Evolutionary conservation across 202 grass and related monocot genomes (phyloP), one percentile per base, ranked within the genome.

Genomic region (Zizania palustris): DNA sequence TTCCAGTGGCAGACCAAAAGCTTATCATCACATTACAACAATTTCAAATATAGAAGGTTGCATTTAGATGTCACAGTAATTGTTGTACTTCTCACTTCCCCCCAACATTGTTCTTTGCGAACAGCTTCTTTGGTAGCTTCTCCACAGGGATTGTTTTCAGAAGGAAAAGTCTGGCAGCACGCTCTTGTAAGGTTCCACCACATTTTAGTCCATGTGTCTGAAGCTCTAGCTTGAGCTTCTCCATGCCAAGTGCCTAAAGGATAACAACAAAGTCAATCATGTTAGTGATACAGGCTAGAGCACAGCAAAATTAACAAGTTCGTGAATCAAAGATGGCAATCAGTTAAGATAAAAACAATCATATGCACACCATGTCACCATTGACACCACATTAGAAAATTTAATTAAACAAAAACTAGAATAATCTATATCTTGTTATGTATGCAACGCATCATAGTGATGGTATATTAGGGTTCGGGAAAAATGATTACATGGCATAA

Each of bases 111-210:
- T 86, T 75, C 71, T 84, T 95, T 12, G 87, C 85, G 1, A 96
- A 88, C 43, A 99, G 69, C 72, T 99, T 99, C 92, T 99, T 99
- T 0, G 96, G 96, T 73, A 99, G 71, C 71, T 96, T 91, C 14
- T 96, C 96, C 60, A 96, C 3, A 11, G 92, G 88, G 20, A 85
- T 99, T 63, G 87, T 96, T 77, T 99, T 99, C 53, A 99, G 87
- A 63, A 99, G 92, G 76, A 92, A 95, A 75, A 99, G 92, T 72
- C 96, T 84, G 1, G 74, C 74, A 9, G 96, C 89, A 21, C 92
- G 92, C 84, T 99, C 89, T 72, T 91, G 74, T 59, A 99, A 80
- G 20, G 96, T 99, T 72, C 89, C 96, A 12, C 96, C 92, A 0
- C 96, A 96, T 85, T 99, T 99, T 50, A 99, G 43, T 78, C 92